A percentile compares a stretch with the other conserved stretches of the same genome.
phyloP scores from a whole-genome alignment of 495 filamentous ascomycete species.

The Halenospora varia region DNA sequence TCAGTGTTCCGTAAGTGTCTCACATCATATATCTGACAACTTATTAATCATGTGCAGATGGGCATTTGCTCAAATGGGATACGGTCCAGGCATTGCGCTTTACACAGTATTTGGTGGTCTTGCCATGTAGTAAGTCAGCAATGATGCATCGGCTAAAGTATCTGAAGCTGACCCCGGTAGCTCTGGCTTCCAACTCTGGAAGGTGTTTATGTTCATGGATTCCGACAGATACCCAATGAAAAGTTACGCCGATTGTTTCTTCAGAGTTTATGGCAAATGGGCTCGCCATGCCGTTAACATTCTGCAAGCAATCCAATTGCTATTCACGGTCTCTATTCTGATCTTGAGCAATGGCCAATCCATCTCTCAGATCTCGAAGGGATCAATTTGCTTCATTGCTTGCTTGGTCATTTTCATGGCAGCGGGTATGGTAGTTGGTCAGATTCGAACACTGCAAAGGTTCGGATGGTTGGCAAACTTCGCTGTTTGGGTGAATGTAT shows the following conservation, averaged over 20 bases:
- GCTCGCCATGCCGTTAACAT: slow-evolving; percentile 53
- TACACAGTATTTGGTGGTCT: slow-evolving; percentile 50
- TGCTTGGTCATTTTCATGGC: slow-evolving; percentile 32
- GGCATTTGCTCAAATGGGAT: slow-evolving; percentile 30
- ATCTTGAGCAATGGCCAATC: slow-evolving; percentile 52
- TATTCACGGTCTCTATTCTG: slow-evolving; percentile 51
- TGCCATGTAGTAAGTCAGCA: slow-evolving; percentile 20
- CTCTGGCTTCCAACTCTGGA: slow-evolving; percentile 40
- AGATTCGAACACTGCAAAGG: slow-evolving; percentile 50
- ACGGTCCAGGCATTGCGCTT: slow-evolving; percentile 45
- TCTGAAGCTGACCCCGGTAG: not conserved
- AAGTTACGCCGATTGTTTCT: slow-evolving; percentile 59
- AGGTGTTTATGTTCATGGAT: slow-evolving; percentile 55
- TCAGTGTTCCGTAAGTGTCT: slow-evolving; percentile 32
- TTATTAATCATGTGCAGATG: slow-evolving; percentile 11
- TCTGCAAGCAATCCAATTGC: slow-evolving; percentile 44
- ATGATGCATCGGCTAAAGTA: not conserved
- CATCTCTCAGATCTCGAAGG: slow-evolving; percentile 47
- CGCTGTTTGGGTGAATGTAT: slow-evolving; percentile 52
- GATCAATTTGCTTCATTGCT: slow-evolving; percentile 47
- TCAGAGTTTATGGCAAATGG: slow-evolving; percentile 46
- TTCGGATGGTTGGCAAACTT: slow-evolving; percentile 56
- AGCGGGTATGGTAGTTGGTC: slow-evolving; percentile 33
- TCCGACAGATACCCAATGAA: slow-evolving; percentile 50
- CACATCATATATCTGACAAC: not conserved